Conservation (phyloP, 345 rosid species). For the sweet orange (Citrus sinensis) region DVS_A1.0 CM039163.1:50349501-50350000, state of each 20-base stretch:
- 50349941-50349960: neutral
- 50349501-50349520: neutral
- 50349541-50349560: neutral
- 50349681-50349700: slow-evolving; percentile 45
- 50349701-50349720: slow-evolving; percentile 30
- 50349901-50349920: neutral
- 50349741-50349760: slow-evolving; percentile 35
- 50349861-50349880: neutral
- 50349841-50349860: neutral
- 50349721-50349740: slow-evolving; percentile 14
- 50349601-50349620: neutral
- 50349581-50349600: neutral
- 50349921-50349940: neutral
- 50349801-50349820: neutral
- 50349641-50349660: slow-evolving; percentile 67
- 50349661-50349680: slow-evolving; percentile 59
- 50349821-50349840: neutral
- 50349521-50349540: neutral
- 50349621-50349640: slow-evolving; percentile 57
- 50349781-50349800: neutral
- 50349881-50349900: neutral
- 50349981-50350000: neutral
- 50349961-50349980: neutral
- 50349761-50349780: neutral
- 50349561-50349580: neutral